A percentile compares a stretch with the other conserved stretches of the same genome.
Evolutionary conservation across 225 moss, liverwort and hornwort genomes (phyloP).

Genomic region (Polytrichum commune): DNA sequence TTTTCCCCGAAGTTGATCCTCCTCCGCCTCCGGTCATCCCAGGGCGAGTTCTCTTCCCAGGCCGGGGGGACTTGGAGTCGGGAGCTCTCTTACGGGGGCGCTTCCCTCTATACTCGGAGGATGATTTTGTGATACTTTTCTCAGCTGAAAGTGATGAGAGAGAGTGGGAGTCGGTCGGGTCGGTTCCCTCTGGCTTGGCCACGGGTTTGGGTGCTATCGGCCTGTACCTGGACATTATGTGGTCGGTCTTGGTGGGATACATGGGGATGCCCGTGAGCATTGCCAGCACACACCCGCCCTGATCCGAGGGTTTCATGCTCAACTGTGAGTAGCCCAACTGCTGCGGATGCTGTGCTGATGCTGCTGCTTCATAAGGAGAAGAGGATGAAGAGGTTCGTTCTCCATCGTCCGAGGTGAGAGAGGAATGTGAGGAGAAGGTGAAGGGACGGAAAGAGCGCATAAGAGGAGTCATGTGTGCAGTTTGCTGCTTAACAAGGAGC

Average conservation of each 20-base stretch:
- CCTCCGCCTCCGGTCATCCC: constrained; percentile 11
- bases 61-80: constrained; percentile 20
- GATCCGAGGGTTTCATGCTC: constrained; percentile 36
- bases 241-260: constrained; percentile 65
- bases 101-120: constrained; percentile 51
- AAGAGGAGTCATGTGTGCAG: neutral
- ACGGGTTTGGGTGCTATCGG: constrained; percentile 88
- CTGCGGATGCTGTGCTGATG: neutral
- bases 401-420: constrained; percentile 1
- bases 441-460: neutral
- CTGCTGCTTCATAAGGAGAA: neutral
- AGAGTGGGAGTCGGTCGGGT: constrained; percentile 71
- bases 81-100: constrained; percentile 41
- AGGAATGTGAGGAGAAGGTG: neutral
- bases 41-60: constrained; percentile 20
- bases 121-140: constrained; percentile 35
- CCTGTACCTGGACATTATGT: constrained; percentile 79
- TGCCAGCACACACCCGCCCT: constrained; percentile 42
- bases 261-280: constrained; percentile 38
- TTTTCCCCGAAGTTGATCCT: constrained; percentile 25
- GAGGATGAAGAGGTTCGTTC: neutral
- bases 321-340: no score
- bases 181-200: constrained; percentile 63
- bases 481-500: no score
- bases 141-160: constrained; percentile 76